Evolutionary conservation across 2,329 filamentous ascomycete genomes (phyloP), one percentile per base, ranked within the genome.

Genomic region (Dothideomycetes sp.): DNA sequence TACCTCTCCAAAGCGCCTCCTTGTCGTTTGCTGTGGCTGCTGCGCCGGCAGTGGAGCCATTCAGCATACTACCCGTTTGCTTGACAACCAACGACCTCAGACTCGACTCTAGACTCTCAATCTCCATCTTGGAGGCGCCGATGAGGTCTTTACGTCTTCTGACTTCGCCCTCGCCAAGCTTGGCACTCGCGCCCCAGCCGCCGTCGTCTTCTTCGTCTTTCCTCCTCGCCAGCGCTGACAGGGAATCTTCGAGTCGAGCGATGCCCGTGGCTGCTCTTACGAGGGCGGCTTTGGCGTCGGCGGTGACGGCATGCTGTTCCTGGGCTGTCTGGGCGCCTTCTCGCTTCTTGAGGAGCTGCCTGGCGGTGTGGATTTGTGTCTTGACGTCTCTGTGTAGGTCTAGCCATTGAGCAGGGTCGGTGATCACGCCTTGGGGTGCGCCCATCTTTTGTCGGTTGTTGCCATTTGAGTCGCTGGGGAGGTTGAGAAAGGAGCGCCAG

Each of bases 371-470:
- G 19, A 91, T 68, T 47, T 75, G 71, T 12, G 68, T 66, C 62
- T 87, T 88, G 62, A 88, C 69, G 53, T 87, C 81, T 18, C 75
- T 64, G 53, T 87, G 79, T 40, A 84, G 68, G 53, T 89, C 84
- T 18, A 89, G 62, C 84, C 85, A 91, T 2, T 80, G 77, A 3
- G 72, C 72, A 2, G 78, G 53, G 38, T 60, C 56, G 16, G 61
- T 57, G 31, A 56, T 68, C 31, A 60, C 58, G 18, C 64, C 57
- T 3, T 33, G 33, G 31, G 30, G 36, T 27, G 34, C 39, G n/a
- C 36, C 19, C 18, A 15, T 31, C 39, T 49, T 29, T 46, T 50
- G 2, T 40, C 31, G 34, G n/a, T 47, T 52, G 27, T 49, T 33
- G 4, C 56, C 54, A 31, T 48, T 54, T 32, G 45, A 55, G 15